Percentiles rank a stretch among this genome's conserved stretches.
These are phyloP conservation scores for Meredithiella fracta DNA, from an alignment of 2,329 filamentous ascomycete genomes.

Conservation along the genomic window DNA sequence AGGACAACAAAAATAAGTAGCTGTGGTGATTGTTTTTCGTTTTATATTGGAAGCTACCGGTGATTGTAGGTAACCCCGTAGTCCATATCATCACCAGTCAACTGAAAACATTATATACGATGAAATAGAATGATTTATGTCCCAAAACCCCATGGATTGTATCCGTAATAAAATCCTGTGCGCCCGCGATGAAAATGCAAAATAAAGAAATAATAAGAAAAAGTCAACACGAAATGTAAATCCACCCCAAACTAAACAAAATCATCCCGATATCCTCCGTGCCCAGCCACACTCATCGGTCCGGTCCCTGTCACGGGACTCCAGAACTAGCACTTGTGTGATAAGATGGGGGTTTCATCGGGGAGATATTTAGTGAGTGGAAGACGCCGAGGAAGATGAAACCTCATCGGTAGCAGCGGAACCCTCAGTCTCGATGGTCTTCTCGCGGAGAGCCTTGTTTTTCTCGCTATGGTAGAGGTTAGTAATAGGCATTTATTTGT, in stretches of 20 bases:
- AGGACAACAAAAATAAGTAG: too few relatives aligned
- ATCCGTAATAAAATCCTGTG: not conserved
- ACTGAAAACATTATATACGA: not conserved
- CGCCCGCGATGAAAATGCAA: constrained; percentile 1
- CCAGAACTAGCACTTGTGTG: not conserved
- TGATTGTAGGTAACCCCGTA: not conserved
- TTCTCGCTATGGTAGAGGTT: constrained; percentile 23
- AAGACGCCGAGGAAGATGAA: not conserved
- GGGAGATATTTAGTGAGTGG: constrained; percentile 1
- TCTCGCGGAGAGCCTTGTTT: constrained; percentile 24
- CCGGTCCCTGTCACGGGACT: not conserved
- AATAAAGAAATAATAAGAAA: not conserved
- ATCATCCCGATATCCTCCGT: not conserved
- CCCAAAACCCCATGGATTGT: not conserved
- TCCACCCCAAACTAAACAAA: not conserved
- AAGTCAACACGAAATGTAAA: not conserved
- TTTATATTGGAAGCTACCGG: too few relatives aligned
- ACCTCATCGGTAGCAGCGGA: constrained; percentile 20
- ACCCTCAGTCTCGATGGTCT: constrained; percentile 24
- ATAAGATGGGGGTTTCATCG: not conserved
- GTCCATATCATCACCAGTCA: not conserved
- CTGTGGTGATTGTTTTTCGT: too few relatives aligned
- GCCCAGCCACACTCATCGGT: not conserved
- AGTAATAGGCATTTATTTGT: not conserved
- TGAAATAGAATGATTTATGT: not conserved